Conservation (phyloP, 805 yeast genomes). For the Wickerhamiella lipophila region DNA sequence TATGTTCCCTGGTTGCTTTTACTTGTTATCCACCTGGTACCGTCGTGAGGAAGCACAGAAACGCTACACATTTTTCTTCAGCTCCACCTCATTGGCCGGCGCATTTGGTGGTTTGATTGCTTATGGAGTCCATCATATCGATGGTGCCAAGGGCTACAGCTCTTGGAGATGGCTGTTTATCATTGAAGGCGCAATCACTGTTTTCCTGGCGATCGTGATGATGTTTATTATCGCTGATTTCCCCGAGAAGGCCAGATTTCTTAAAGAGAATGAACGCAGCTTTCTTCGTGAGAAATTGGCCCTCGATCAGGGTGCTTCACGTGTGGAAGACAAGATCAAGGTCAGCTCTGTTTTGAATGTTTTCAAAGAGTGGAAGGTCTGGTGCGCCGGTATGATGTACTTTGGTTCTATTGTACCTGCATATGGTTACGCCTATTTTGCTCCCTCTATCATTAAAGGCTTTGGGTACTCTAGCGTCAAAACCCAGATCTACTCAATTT, state of each 20-base stretch:
- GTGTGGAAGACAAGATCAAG: slow-evolving; percentile 38
- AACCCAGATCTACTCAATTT: slow-evolving; percentile 72
- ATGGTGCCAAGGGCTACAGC: slow-evolving; percentile 32
- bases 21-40: slow-evolving; percentile 26
- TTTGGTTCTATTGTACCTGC: slow-evolving; percentile 58
- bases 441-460: slow-evolving; percentile 49
- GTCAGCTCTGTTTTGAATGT: slow-evolving; percentile 35
- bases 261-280: slow-evolving; percentile 37
- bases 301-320: slow-evolving; percentile 38
- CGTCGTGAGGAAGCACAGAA: slow-evolving; percentile 31
- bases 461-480: slow-evolving; percentile 56
- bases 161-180: slow-evolving; percentile 48
- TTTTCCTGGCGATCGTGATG: slow-evolving; percentile 17
- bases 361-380: slow-evolving; percentile 49
- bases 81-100: slow-evolving; percentile 29
- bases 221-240: slow-evolving; percentile 47
- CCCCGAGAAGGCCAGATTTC: slow-evolving; percentile 50
- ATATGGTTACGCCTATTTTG: slow-evolving; percentile 63
- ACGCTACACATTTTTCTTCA: slow-evolving; percentile 32
- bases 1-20: slow-evolving; percentile 33
- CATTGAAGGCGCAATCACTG: slow-evolving; percentile 44
- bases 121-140: slow-evolving; percentile 32
- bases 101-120: slow-evolving; percentile 31
- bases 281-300: slow-evolving; percentile 49
- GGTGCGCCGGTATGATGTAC: slow-evolving; percentile 48